Evolutionary conservation across 495 filamentous ascomycete genomes (phyloP).

Genomic region (Pyrenopolyporus hunteri): DNA sequence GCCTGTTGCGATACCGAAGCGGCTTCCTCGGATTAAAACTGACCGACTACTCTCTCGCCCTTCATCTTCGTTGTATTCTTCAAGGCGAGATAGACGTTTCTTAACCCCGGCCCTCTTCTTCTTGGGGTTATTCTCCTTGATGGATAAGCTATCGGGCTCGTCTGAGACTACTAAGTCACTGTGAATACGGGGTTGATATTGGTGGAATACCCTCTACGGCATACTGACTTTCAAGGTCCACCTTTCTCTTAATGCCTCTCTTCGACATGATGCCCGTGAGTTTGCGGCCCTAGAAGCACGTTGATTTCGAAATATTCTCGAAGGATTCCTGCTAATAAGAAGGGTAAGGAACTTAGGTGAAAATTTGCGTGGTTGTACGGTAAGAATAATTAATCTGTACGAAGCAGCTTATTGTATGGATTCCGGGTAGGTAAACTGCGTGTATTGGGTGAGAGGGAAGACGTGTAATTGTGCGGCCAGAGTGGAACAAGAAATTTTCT

Average conservation of each 20-base stretch:
- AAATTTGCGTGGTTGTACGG: no score
- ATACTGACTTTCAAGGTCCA: slow-evolving; percentile 11
- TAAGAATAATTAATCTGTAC: no score
- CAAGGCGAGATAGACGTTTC: slow-evolving; percentile 36
- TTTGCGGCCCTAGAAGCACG: not conserved
- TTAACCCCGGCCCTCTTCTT: slow-evolving; percentile 11
- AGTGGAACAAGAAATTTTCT: not conserved
- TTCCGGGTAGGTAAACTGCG: no score
- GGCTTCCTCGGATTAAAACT: not conserved
- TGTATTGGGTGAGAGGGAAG: no score
- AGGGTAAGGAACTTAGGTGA: no score
- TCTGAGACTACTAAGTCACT: slow-evolving; percentile 13
- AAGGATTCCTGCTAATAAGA: no score
- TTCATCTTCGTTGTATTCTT: slow-evolving; percentile 48
- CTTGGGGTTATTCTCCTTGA: slow-evolving; percentile 8
- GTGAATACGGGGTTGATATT: slow-evolving; percentile 7
- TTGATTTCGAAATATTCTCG: not conserved
- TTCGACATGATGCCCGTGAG: slow-evolving; percentile 6
- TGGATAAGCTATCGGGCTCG: slow-evolving; percentile 5
- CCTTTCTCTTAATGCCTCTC: slow-evolving; percentile 22
- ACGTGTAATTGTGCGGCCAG: not conserved
- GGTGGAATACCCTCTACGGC: not conserved
- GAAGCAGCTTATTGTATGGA: no score
- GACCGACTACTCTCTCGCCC: slow-evolving; percentile 45
- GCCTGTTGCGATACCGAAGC: not conserved